Percentiles rank a stretch among this genome's conserved stretches.
Conservation (phyloP, 768 basidiomycete genomes). For the Boletus huronensis region DNA sequence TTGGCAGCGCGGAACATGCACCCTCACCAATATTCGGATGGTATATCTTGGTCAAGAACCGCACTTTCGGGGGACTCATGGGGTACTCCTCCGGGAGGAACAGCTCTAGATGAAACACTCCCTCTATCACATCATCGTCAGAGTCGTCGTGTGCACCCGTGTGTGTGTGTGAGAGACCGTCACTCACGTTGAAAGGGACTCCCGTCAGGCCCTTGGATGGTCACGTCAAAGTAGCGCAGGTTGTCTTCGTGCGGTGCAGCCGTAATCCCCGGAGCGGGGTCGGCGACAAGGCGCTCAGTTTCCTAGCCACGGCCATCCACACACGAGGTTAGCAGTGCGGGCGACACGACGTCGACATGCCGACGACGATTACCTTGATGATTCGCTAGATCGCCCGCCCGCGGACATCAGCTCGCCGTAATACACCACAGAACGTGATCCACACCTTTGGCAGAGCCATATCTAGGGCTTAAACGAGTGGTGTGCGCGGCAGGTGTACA, state of each 20-base stretch:
- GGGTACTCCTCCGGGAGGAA: conserved; percentile 99
- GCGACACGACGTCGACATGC: conserved; percentile 16
- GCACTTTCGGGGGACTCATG: conserved; percentile 98
- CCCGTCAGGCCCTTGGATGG: conserved; percentile 90
- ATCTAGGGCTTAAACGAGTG: conserved; percentile 12
- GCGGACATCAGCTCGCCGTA: conserved; percentile 1
- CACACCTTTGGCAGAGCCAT: conserved; percentile 39
- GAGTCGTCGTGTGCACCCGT: background rate
- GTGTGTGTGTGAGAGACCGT: background rate
- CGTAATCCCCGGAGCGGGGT: conserved; percentile 97
- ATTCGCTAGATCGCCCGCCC: conserved; percentile 39
- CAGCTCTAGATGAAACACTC: conserved; percentile 92
- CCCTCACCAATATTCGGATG: conserved; percentile 96
- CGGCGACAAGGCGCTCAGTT: conserved; percentile 93
- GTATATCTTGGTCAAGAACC: conserved; percentile 97
- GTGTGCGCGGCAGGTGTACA: conserved; percentile 14
- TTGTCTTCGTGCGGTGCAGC: conserved; percentile 96
- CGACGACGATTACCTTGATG: conserved; percentile 42
- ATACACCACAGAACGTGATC: background rate
- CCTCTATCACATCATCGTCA: conserved; percentile 51
- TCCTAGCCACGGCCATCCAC: conserved; percentile 53
- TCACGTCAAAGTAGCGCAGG: conserved; percentile 96
- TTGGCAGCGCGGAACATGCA: conserved; percentile 1
- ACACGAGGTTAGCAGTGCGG: conserved; percentile 20
- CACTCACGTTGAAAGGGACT: conserved; percentile 85